A percentile compares a stretch with the other conserved stretches of the same genome.
phyloP scores from a whole-genome alignment of 257 asterid genomes.

The Solanum chaucha region DNA sequence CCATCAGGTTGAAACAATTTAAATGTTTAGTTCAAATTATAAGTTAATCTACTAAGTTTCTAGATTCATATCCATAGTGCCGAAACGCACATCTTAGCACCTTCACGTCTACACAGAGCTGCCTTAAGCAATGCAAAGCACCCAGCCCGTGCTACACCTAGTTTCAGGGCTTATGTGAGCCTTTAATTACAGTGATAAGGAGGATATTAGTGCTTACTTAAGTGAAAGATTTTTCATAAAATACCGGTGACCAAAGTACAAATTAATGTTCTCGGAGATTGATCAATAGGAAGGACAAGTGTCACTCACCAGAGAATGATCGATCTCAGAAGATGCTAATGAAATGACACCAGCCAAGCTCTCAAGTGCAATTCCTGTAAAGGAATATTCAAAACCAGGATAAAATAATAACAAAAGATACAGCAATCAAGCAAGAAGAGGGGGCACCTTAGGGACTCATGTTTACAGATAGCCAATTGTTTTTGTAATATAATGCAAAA shows the following conservation, averaged over 20 bases:
- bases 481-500: neutral
- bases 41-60: neutral
- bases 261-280: neutral
- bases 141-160: neutral
- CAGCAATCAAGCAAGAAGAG: neutral
- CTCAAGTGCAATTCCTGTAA: conserved; percentile 81
- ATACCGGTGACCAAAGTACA: neutral
- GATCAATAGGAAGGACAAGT: neutral
- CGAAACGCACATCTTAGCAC: neutral
- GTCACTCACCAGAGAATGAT: conserved; percentile 56
- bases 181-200: neutral
- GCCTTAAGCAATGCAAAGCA: neutral
- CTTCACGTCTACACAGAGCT: neutral
- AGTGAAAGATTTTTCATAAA: neutral
- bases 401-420: neutral
- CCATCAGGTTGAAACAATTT: neutral
- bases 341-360: conserved; percentile 81
- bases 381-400: neutral
- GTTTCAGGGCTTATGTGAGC: neutral
- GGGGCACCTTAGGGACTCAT: neutral
- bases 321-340: conserved; percentile 65
- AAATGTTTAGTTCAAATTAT: neutral
- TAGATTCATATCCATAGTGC: neutral
- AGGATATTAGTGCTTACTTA: neutral
- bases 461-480: neutral